Base-by-base conservation (phyloP, 139 green algal genomes). In the Spirogloea muscicola region DNA sequence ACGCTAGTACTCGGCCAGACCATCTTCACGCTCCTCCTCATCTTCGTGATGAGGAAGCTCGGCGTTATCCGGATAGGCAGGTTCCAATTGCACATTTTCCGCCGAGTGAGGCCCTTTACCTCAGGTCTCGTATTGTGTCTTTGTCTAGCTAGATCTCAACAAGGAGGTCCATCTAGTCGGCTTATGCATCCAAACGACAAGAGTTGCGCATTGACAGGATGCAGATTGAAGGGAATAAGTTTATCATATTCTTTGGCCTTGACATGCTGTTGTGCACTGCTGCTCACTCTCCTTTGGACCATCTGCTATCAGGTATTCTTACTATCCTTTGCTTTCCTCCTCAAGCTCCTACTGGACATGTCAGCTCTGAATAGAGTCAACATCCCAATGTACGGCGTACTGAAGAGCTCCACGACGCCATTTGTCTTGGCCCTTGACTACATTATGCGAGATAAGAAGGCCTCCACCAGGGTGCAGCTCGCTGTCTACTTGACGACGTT, bases 271-370 rank as follows among this genome's bases (percentile, higher is more conserved):
- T n/a, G n/a, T n/a, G n/a, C n/a, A n/a, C n/a, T n/a, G n/a, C n/a
- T n/a, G n/a, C n/a, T n/a, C n/a, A n/a, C n/a, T n/a, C n/a, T n/a
- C n/a, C n/a, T n/a, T n/a, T n/a, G n/a, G n/a, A n/a, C n/a, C n/a
- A n/a, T n/a, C n/a, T n/a, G n/a, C n/a, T n/a, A n/a, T n/a, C 58
- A 85, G 73, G 73, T 81, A 2, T 82, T 81, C 5, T 36, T 77
- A 5, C 72, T 85, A 16, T 84, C 71, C 29, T 76, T 76, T 40
- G 62, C 72, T 29, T 87, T 86, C 43, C 74, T 85, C 0, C 38
- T 80, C 38, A 86, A 87, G 40, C 49, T 87, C 3, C 38, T 87
- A 3, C 68, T 87, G n/a, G 81, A 86, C 82, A 87, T 87, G 82
- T 74, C 62, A 4, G 81, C 82, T 4, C 48, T 87, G 37, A 37